phyloP scores from a whole-genome alignment of 1,284 basidiomycete genomes.

The Malassezia furfur region DNA sequence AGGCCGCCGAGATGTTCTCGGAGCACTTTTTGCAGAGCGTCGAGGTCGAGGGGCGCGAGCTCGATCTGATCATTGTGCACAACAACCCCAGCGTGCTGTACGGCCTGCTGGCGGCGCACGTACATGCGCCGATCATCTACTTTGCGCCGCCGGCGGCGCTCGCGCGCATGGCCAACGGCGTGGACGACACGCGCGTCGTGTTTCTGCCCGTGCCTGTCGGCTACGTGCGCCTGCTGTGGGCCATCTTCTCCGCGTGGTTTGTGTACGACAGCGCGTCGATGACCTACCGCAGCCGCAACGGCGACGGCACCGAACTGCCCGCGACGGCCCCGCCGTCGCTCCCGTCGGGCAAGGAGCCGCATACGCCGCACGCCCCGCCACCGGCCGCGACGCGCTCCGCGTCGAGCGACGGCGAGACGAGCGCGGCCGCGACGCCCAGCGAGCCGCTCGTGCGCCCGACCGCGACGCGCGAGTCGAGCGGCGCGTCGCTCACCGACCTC shows the following conservation, averaged over 20 bases:
- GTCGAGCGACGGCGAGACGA: neutral
- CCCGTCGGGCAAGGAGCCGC: neutral
- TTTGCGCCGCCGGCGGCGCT: neutral
- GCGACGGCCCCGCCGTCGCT: neutral
- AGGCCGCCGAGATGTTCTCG: neutral
- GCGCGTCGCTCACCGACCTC: neutral
- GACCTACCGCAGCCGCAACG: neutral
- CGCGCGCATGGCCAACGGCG: neutral
- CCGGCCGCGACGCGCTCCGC: neutral
- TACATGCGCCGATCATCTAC: neutral
- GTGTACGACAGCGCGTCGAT: neutral
- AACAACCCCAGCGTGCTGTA: neutral
- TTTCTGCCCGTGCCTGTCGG: slow-evolving; percentile 3
- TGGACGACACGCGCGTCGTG: neutral
- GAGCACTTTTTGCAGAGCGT: neutral
- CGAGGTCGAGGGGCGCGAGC: neutral
- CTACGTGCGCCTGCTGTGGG: slow-evolving; percentile 2
- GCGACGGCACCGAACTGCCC: neutral
- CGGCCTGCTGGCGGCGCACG: neutral
- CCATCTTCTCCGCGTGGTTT: neutral
- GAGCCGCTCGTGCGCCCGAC: neutral
- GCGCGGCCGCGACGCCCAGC: neutral
- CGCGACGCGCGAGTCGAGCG: neutral
- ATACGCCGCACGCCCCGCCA: neutral
- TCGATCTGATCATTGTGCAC: slow-evolving; percentile 11